Evolutionary conservation across 352 stramenopile species (phyloP).

Genomic region (Globisporangium camurandrum): DNA sequence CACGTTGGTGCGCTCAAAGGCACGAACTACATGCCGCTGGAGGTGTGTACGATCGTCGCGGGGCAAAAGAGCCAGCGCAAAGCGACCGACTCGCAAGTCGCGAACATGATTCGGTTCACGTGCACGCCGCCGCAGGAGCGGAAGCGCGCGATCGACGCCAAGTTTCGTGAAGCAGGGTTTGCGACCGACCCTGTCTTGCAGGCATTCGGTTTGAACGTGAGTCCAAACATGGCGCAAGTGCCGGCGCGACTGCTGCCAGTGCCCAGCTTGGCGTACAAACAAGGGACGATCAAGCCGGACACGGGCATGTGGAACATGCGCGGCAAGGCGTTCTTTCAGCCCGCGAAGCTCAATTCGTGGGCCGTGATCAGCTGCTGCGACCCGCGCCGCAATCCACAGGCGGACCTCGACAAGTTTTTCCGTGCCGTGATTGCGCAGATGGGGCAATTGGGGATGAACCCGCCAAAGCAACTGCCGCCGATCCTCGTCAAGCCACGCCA

Average conservation of each 20-base stretch:
- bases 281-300: conserved; percentile 49
- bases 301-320: conserved; percentile 72
- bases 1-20: conserved; percentile 55
- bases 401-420: no score
- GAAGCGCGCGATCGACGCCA: conserved; percentile 47
- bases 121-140: conserved; percentile 38
- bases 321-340: conserved; percentile 60
- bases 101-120: conserved; percentile 77
- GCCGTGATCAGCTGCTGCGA: no score
- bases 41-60: conserved; percentile 67
- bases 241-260: conserved; percentile 43
- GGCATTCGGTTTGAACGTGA: conserved; percentile 56
- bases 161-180: conserved; percentile 55
- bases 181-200: conserved; percentile 58
- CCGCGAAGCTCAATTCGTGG: conserved; percentile 46
- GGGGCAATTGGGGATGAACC: conserved; percentile 24
- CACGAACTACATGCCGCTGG: conserved; percentile 65
- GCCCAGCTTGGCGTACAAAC: conserved; percentile 55
- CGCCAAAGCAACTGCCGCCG: conserved; percentile 36
- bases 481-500: conserved; percentile 26
- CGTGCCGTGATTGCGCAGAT: conserved; percentile 40
- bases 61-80: conserved; percentile 74
- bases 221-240: conserved; percentile 38
- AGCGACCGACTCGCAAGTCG: conserved; percentile 64
- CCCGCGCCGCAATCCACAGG: no score